Base-by-base conservation (phyloP, 2,329 filamentous ascomycete species). In the Xylaria sp. region DNA sequence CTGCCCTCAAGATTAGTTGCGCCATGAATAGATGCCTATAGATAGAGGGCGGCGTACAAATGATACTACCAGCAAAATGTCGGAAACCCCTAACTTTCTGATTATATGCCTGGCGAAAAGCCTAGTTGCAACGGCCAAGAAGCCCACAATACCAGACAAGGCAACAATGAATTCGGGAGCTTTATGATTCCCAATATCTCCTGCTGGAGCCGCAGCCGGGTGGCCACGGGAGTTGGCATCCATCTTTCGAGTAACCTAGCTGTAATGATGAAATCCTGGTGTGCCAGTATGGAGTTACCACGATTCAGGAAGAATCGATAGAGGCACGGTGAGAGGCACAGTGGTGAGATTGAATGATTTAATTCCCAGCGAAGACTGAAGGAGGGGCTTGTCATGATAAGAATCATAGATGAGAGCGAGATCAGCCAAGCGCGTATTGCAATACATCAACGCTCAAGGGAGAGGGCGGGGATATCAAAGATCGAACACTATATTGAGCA, bases 181-280 rank as follows among this genome's bases (percentile, higher is more conserved):
- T 15, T 39, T 1, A 61, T 66, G 64, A 15, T 56, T 41, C 10
- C 64, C 64, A 28, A 66, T 66, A 15, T 66, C 64, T 39, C 57
- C 57, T 1, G 50, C 37, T 1, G 64, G 57, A 61, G 28, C n/a
- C 12, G 34, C 3, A 23, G 23, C 18, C 41, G 39, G 39, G 34
- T 41, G 13, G 13, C 9, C 5, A 20, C 10, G n/a, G 1, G 34
- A 2, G 31, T 37, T 23, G 9, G 12, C 15, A 15, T 39, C 15
- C 37, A 63, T 56, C 23, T 13, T 25, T 28, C 9, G 20, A 39
- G 25, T 46, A 46, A 25, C 41, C 7, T 15, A 31, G 7, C 25
- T 28, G 28, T 28, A n/a, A 58, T 13, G 5, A 46, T 46, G 34
- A 10, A 10, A 9, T 37, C 34, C 34, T 37, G 8, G 34, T 9